phyloP scores from a whole-genome alignment of 495 filamentous ascomycete genomes.

The Achaetomiella virescens region DNA sequence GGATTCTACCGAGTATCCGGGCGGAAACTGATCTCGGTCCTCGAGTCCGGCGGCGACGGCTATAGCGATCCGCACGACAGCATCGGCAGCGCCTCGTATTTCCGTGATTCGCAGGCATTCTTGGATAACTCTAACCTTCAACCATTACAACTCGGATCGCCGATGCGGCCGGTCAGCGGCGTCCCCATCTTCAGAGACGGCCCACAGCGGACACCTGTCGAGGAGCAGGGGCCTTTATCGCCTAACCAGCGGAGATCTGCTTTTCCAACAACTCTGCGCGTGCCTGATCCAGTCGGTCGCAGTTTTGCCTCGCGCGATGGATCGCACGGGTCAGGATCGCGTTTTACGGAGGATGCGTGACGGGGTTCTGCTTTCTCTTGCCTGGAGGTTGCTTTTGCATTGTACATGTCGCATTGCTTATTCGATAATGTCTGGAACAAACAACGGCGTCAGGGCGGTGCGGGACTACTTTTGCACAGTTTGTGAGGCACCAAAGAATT shows the following conservation, averaged over 20 bases:
- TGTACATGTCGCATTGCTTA: slow-evolving; percentile 19
- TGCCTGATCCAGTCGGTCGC: slow-evolving; percentile 37
- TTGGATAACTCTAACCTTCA: slow-evolving; percentile 27
- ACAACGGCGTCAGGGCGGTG: slow-evolving; percentile 4
- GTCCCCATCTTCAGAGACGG: slow-evolving; percentile 39
- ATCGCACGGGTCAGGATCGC: slow-evolving; percentile 40
- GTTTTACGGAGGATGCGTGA: slow-evolving; percentile 51
- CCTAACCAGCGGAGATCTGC: slow-evolving; percentile 18
- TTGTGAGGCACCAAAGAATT: too few species aligned
- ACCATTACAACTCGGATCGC: slow-evolving; percentile 37
- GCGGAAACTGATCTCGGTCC: slow-evolving; percentile 64
- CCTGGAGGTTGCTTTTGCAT: neutral
- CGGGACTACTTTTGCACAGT: too few species aligned
- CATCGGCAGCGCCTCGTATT: slow-evolving; percentile 43
- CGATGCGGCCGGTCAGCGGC: slow-evolving; percentile 44
- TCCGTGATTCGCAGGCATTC: slow-evolving; percentile 43
- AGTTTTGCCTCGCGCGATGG: slow-evolving; percentile 42
- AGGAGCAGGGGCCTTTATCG: slow-evolving; percentile 37
- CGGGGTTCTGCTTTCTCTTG: neutral
- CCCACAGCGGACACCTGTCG: slow-evolving; percentile 40
- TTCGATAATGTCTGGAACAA: slow-evolving; percentile 29
- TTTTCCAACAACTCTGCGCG: slow-evolving; percentile 24
- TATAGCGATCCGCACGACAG: slow-evolving; percentile 54
- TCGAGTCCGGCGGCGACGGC: slow-evolving; percentile 63
- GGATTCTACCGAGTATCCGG: slow-evolving; percentile 58